Conservation (phyloP, 1,139 yeast species). For the Kodamaea sp. region DNA sequence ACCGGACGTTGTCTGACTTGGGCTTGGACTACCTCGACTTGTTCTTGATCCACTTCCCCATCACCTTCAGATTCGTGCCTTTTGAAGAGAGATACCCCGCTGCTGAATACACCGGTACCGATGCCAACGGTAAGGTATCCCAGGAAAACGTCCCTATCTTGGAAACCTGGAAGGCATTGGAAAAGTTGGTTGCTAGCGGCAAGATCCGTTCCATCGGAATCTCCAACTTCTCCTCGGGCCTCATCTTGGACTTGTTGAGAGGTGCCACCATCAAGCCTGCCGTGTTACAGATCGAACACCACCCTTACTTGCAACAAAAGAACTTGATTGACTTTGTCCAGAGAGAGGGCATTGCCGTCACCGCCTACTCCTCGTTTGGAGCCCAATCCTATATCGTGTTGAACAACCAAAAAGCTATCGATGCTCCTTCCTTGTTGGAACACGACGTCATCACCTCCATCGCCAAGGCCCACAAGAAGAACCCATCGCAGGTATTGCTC, state of each 20-base stretch:
- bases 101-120: constrained; percentile 62
- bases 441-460: constrained; percentile 52
- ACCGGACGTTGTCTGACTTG: constrained; percentile 64
- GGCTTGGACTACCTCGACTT: constrained; percentile 70
- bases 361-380: constrained; percentile 86
- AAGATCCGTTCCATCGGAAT: constrained; percentile 76
- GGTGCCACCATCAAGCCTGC: constrained; percentile 75
- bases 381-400: constrained; percentile 71
- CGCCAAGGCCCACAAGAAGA: constrained; percentile 54
- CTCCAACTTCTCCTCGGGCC: constrained; percentile 74
- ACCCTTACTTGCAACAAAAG: constrained; percentile 84
- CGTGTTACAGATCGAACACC: constrained; percentile 87
- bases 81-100: constrained; percentile 77
- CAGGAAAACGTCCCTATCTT: constrained; percentile 72
- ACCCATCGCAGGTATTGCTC: constrained; percentile 64
- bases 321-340: constrained; percentile 65
- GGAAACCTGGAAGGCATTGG: constrained; percentile 82
- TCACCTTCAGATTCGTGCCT: constrained; percentile 72
- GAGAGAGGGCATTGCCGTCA: constrained; percentile 62
- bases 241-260: constrained; percentile 72
- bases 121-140: constrained; percentile 53
- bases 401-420: constrained; percentile 51
- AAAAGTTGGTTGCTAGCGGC: constrained; percentile 58
- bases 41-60: constrained; percentile 80
- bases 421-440: constrained; percentile 56